Evolutionary conservation across 768 basidiomycete species (phyloP).

Genomic region (Leccinum boreale): DNA sequence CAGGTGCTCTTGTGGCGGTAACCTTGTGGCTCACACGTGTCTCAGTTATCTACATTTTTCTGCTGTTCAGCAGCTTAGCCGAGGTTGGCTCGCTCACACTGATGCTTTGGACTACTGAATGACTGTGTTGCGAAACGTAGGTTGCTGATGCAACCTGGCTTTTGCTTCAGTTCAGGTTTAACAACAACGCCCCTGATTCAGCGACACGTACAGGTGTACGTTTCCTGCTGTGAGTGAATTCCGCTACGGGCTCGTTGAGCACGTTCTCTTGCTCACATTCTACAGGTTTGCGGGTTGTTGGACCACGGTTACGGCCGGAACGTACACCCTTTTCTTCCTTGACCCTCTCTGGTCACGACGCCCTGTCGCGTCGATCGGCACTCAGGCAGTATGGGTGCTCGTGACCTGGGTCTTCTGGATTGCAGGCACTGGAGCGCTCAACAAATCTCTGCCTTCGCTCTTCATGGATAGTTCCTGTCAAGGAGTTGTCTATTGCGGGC

Average conservation of each 20-base stretch:
- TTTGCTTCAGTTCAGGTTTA: constrained; percentile 51
- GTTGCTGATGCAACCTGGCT: constrained; percentile 58
- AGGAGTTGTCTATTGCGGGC: constrained; percentile 49
- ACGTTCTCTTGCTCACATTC: constrained; percentile 5
- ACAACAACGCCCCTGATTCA: constrained; percentile 49
- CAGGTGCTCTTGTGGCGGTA: neutral
- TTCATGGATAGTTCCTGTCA: constrained; percentile 41
- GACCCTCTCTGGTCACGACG: constrained; percentile 57
- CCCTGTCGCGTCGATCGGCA: constrained; percentile 52
- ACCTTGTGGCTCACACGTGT: constrained; percentile 20
- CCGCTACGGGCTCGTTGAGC: neutral
- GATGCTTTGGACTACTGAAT: neutral
- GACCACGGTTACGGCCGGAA: constrained; percentile 53
- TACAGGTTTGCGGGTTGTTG: constrained; percentile 57
- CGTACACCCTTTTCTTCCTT: constrained; percentile 55
- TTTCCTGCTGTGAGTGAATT: constrained; percentile 45
- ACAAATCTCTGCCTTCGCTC: constrained; percentile 45
- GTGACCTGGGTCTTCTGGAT: constrained; percentile 62
- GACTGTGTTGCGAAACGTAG: constrained; percentile 27
- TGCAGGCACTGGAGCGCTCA: constrained; percentile 50
- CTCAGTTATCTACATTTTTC: constrained; percentile 48
- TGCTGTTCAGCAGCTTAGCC: constrained; percentile 47
- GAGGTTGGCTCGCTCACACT: constrained; percentile 33
- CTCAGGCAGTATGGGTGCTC: constrained; percentile 58
- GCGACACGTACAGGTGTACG: constrained; percentile 42